phyloP scores from a whole-genome alignment of 2,329 filamentous ascomycete genomes.

The Amauroascus niger region DNA sequence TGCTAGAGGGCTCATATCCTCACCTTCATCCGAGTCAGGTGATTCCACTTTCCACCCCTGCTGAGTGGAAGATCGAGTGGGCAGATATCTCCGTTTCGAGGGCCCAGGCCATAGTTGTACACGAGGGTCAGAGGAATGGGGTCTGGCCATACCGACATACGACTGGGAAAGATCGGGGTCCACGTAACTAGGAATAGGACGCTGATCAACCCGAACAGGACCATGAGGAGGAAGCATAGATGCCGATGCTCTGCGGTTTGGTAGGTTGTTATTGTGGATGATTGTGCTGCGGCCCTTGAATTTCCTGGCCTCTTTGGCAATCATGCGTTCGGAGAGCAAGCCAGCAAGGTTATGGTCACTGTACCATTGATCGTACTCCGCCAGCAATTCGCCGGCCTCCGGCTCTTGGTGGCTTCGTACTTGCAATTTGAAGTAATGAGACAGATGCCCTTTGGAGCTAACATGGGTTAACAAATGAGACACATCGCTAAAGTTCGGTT shows the following conservation, averaged over 20 bases:
- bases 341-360: slow-evolving; percentile 57
- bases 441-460: slow-evolving; percentile 82
- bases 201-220: background rate
- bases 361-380: slow-evolving; percentile 72
- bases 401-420: slow-evolving; percentile 59
- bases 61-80: background rate
- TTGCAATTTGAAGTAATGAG: slow-evolving; percentile 71
- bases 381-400: slow-evolving; percentile 53
- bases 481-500: slow-evolving; percentile 73
- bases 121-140: slow-evolving; percentile 2
- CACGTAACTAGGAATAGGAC: slow-evolving; percentile 13
- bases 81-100: background rate
- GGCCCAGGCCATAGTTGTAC: slow-evolving; percentile 11
- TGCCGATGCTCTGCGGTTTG: slow-evolving; percentile 2
- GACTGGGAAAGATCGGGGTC: slow-evolving; percentile 16
- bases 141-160: slow-evolving; percentile 7
- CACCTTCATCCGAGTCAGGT: slow-evolving; percentile 13
- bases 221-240: slow-evolving; percentile 1
- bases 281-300: slow-evolving; percentile 23
- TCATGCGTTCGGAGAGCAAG: slow-evolving; percentile 68
- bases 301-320: slow-evolving; percentile 62
- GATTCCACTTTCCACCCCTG: slow-evolving; percentile 13
- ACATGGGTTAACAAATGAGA: slow-evolving; percentile 90
- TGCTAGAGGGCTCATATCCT: slow-evolving; percentile 14
- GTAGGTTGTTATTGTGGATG: background rate